Base-by-base conservation (phyloP, 108 stramenopile species). In the Fistulifera pelliculosa region DNA sequence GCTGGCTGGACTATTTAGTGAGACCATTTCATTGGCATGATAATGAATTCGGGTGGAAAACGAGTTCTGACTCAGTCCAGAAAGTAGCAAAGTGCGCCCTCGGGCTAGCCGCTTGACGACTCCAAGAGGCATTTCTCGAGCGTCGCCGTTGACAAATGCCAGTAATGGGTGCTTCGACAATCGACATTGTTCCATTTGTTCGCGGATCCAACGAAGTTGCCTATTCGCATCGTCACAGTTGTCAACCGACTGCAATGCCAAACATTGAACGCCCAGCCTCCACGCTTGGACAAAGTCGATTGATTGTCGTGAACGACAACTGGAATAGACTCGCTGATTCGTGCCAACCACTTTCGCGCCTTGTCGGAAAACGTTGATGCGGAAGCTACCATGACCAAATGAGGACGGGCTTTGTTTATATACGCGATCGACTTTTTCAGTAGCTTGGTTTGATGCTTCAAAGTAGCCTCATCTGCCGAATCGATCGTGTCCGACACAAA, bases 151-250 rank as follows among this genome's bases (percentile, higher is more conserved):
- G 39, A 79, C 79, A 55, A 90, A 90, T 12, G 69, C 61, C 59
- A 79, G 84, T 8, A 79, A 50, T 40, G 80, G 82, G 50, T 67
- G 76, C 47, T 83, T 80, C 22, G 82, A 68, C 65, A 77, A 84
- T 35, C 83, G 82, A 45, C 74, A 73, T 52, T 83, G 84, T 54
- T 90, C 88, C 54, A 86, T 67, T 63, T 90, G 80, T 64, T 85
- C 81, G 2, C 75, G 64, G 16, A 86, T 47, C 84, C 88, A 90
- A 17, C 56, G 53, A 49, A 75, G 64, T 49, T 83, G 78, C 43
- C 12, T 1, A 5, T 28, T 24, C 2, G 53, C 21, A 27, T 62
- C 27, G 41, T 54, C 45, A n/a, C 12, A 24, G 41, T 52, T 21
- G 2, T 15, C 12, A 55, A 22, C 19, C 43, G 55, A 2, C 10